A percentile compares a stretch with the other conserved stretches of the same genome.
These are phyloP conservation scores for Colletotrichum sublineola DNA, from an alignment of 2,329 filamentous ascomycete genomes.

Conservation along the genomic window DNA sequence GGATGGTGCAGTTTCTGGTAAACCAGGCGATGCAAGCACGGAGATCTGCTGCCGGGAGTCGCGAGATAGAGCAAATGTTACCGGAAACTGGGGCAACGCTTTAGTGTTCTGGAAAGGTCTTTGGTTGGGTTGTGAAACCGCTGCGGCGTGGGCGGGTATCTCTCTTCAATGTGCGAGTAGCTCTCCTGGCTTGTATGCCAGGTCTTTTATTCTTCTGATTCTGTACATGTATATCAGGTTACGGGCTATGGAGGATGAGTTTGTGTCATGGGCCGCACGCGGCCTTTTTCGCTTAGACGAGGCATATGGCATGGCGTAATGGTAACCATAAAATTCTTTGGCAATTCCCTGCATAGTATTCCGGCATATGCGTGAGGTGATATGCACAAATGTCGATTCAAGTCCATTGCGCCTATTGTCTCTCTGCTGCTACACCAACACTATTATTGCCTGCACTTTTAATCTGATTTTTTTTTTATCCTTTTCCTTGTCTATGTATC, in stretches of 20 bases:
- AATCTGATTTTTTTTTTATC: too few species aligned
- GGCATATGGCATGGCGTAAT: conserved; percentile 39
- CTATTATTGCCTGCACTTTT: not conserved
- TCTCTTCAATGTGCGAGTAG: conserved; percentile 31
- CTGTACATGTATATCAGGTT: conserved; percentile 38
- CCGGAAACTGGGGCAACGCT: not conserved
- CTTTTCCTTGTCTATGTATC: too few species aligned
- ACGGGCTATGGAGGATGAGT: conserved; percentile 14
- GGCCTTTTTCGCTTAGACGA: conserved; percentile 24
- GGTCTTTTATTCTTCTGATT: conserved; percentile 15
- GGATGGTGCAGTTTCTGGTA: conserved; percentile 99
- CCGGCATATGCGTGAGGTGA: not conserved
- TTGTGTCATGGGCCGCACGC: conserved; percentile 13
- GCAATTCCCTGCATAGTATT: not conserved
- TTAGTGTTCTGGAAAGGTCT: conserved; percentile 6
- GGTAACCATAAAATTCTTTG: conserved; percentile 35
- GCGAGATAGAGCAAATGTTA: not conserved
- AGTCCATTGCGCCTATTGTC: too few species aligned
- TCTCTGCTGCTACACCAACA: not conserved
- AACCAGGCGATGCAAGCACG: conserved; percentile 25
- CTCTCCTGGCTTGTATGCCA: conserved; percentile 14
- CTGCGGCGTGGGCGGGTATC: conserved; percentile 22
- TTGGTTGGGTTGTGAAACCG: not conserved
- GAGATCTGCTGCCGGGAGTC: not conserved
- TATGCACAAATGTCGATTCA: not conserved